Evolutionary conservation across 768 basidiomycete genomes (phyloP), one percentile per base, ranked within the genome.

Genomic region (Auricularia auricula-judae): DNA sequence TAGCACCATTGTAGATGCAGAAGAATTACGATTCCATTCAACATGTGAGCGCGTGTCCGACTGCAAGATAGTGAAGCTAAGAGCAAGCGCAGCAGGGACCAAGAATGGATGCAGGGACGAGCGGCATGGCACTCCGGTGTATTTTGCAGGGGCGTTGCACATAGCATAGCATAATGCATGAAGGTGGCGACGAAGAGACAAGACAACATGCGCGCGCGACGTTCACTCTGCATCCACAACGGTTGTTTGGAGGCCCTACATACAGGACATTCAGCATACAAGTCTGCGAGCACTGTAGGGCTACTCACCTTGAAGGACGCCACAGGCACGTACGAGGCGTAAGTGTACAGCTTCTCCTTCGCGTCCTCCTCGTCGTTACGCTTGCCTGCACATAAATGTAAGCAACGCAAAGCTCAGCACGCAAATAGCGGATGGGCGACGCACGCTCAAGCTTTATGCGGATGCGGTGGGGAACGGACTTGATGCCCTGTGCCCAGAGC

Each of bases 301-400:
- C 18, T 36, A 73, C 86, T 66, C 65, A 88, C 94, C 88, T 96
- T 95, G 88, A 93, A 93, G 56, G 86, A 78, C 7, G 76, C 71
- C 56, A 92, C 91, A 58, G 85, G 81, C 64, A 97, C 87, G 73
- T 90, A 84, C 65, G 84, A 84, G 68, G 91, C 94, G 75, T 93
- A 92, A 36, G 91, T 95, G 83, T 80, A 98, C 64, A 97, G 88
- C 81, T 95, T 97, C 83, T 96, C 95, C 81, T 95, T 97, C 65
- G 97, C 96, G 71, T 88, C 89, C 82, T 99, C 96, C 71, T 98
- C 95, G 78, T 99, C 96, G 77, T 98, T 98, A 72, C 97, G 91
- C 82, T 95, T 96, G 72, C 96, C 91, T 94, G 70, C 2, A 72
- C 29, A 39, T 16, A 60, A 16, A 33, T 36, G 62, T 67, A 21